Conservation (phyloP, 176 grass and related monocot genomes). For the Eleusine coracana region DNA sequence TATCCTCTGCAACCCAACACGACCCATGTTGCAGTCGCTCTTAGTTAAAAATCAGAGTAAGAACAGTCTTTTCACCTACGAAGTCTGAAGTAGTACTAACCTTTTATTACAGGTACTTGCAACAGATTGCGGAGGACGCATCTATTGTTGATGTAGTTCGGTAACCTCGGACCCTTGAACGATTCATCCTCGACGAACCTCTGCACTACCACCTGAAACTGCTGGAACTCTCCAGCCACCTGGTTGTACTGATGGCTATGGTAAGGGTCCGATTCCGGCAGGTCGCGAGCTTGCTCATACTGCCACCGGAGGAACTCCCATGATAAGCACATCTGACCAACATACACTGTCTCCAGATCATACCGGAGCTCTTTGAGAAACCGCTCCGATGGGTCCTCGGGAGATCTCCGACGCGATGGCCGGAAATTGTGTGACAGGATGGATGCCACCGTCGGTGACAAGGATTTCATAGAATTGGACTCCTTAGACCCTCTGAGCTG, state of each 20-base stretch:
- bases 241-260: slow-evolving; percentile 80
- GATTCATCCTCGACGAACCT: slow-evolving; percentile 87
- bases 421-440: slow-evolving; percentile 76
- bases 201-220: slow-evolving; percentile 88
- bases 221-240: slow-evolving; percentile 90
- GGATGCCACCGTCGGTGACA: slow-evolving; percentile 66
- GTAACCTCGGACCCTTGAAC: slow-evolving; percentile 82
- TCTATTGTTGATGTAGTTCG: slow-evolving; percentile 86
- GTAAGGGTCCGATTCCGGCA: slow-evolving; percentile 77
- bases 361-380: slow-evolving; percentile 79
- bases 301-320: slow-evolving; percentile 99
- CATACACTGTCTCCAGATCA: slow-evolving; percentile 91
- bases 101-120: slow-evolving; percentile 89
- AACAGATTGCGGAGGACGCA: slow-evolving; percentile 76
- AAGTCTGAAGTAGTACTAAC: slow-evolving; percentile 37
- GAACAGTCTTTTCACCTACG: background rate
- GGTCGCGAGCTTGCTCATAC: slow-evolving; percentile 75
- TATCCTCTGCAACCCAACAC: slow-evolving; percentile 72
- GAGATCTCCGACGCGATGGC: slow-evolving; percentile 48
- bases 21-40: background rate
- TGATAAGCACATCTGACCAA: slow-evolving; percentile 88
- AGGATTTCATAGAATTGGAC: slow-evolving; percentile 57
- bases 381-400: slow-evolving; percentile 58
- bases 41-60: background rate
- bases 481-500: slow-evolving; percentile 72